phyloP scores from a whole-genome alignment of 257 asterid species.

The Solanum ossicruentum region DNA sequence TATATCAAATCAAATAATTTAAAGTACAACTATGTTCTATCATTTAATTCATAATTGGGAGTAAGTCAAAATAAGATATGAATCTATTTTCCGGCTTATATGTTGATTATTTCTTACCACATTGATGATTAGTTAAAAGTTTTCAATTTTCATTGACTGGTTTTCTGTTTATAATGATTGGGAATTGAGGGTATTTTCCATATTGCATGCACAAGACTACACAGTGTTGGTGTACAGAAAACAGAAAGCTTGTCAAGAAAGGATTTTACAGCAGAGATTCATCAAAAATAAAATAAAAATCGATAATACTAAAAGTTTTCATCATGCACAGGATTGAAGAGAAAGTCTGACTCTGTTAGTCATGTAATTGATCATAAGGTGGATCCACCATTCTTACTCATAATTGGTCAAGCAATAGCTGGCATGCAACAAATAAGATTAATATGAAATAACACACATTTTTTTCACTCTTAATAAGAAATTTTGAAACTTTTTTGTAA shows the following conservation, averaged over 20 bases:
- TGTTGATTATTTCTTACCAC: not conserved
- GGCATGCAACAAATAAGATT: too few species aligned
- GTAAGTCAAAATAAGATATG: not conserved
- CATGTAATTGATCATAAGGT: too few species aligned
- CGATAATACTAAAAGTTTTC: too few species aligned
- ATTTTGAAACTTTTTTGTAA: too few species aligned
- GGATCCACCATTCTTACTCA: not conserved
- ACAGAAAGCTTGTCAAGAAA: not conserved
- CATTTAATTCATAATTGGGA: too few species aligned
- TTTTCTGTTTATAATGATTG: not conserved
- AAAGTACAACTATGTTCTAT: too few species aligned
- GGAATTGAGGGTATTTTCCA: not conserved
- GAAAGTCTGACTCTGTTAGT: too few species aligned
- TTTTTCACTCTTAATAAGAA: too few species aligned
- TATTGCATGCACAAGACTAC: not conserved
- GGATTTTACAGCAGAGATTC: too few species aligned
- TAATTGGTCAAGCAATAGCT: not conserved
- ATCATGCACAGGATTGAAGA: accelerated
- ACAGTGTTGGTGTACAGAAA: not conserved
- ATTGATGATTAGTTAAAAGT: not conserved
- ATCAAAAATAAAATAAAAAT: too few species aligned
- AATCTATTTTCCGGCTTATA: not conserved
- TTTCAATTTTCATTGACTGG: not conserved
- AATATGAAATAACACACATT: too few species aligned
- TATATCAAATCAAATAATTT: too few species aligned